Base-by-base conservation (phyloP, 495 filamentous ascomycete species). In the Cercophora samala region DNA sequence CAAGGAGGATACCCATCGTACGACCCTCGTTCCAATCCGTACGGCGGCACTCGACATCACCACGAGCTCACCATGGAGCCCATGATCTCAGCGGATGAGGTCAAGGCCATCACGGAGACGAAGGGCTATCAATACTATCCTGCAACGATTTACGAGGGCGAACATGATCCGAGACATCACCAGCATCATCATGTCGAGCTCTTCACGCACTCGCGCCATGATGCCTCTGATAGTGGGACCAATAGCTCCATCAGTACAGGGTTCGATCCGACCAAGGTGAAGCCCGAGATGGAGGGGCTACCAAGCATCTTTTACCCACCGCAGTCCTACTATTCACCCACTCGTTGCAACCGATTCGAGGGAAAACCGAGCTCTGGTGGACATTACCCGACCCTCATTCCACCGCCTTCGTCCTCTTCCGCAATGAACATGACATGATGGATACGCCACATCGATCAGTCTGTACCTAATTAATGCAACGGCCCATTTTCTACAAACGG, bases 111-210 rank as follows among this genome's bases (percentile, higher is more conserved):
- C 37, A 73, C 78, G 0, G 76, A 67, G 22, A 67, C 77, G 18
- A 84, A 82, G 62, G 79, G 74, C 0, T 83, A 83, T 61, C 77
- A 81, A 46, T 83, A 83, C 66, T 84, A 81, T 65, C 79, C 82
- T 0, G 72, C 75, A 0, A 70, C 79, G 17, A 76, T 83, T 32
- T 83, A 81, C 71, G 82, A 83, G 58, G 71, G 72, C 11, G 69
- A 69, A 26, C 68, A 72, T 11, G 76, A 81, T 64, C 64, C 75
- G 15, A 70, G 79, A 42, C 74, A 80, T 22, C 75, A 74, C 19
- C 75, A 77, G 17, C 74, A 80, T 21, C 75, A 74, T 17, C 75
- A 76, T 13, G 73, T 83, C 51, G 81, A 83, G 60, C 76, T 82
- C 70, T 83, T 76, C 58, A 69, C 76, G 18, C 71, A 75, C 22